These are phyloP conservation scores for Chrysanthemum seticuspe DNA, from an alignment of 129 eudicot genomes.

Conservation along the genomic window DNA sequence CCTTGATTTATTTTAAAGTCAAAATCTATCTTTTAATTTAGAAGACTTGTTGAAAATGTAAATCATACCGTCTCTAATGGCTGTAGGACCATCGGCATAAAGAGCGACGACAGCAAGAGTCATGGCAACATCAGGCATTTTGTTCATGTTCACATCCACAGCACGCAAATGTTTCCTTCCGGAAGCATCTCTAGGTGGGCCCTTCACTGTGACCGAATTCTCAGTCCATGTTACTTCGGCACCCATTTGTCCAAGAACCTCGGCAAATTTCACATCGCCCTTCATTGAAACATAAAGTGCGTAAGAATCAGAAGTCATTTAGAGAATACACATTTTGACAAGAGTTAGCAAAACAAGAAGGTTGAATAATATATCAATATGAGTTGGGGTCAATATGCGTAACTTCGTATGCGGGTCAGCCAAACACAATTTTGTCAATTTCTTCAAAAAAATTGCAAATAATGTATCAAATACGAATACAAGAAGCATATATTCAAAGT, in stretches of 20 bases:
- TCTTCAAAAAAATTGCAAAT: not conserved
- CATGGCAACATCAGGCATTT: constrained; percentile 99
- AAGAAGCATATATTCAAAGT: not conserved
- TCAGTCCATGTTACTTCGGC: constrained; percentile 94
- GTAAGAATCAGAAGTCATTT: constrained; percentile 18
- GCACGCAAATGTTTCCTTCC: constrained; percentile 77
- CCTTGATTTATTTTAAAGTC: not conserved
- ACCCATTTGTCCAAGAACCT: constrained; percentile 99
- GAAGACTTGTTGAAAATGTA: constrained; percentile 2
- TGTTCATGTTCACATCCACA: constrained; percentile 99
- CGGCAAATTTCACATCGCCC: constrained; percentile 99
- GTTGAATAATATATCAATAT: constrained; percentile 12
- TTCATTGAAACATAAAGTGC: constrained; percentile 31
- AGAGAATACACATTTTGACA: not conserved
- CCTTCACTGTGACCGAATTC: constrained; percentile 87
- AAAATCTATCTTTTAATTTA: not conserved
- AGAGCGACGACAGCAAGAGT: constrained; percentile 98
- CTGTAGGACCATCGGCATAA: constrained; percentile 91
- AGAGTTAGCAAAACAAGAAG: not conserved
- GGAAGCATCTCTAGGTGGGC: constrained; percentile 70
- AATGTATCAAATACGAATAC: not conserved
- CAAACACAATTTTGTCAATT: not conserved
- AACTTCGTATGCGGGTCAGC: not conserved
- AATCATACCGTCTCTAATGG: constrained; percentile 87
- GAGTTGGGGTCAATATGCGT: not conserved